These are phyloP conservation scores for Geotrichum macrosporum DNA, from an alignment of 1,139 yeast genomes.

Conservation along the genomic window DNA sequence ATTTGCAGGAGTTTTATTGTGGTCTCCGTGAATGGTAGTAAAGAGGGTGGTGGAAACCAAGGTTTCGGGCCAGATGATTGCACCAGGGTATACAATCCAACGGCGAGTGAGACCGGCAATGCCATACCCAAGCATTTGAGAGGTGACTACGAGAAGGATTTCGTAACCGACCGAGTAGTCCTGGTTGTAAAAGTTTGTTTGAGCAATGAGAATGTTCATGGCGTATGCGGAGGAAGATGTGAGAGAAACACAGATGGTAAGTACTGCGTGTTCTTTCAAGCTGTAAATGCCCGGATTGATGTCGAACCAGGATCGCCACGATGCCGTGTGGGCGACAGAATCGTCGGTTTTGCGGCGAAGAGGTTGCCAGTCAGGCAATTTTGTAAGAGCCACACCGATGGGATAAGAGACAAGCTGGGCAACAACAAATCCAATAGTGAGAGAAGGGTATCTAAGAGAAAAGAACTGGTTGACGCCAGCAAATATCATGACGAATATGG, in stretches of 20 bases:
- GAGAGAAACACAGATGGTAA: constrained; percentile 53
- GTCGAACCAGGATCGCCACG: constrained; percentile 36
- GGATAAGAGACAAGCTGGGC: constrained; percentile 52
- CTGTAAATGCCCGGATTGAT: constrained; percentile 55
- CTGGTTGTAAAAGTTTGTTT: constrained; percentile 44
- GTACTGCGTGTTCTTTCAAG: constrained; percentile 48
- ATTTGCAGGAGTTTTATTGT: constrained; percentile 46
- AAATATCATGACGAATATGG: constrained; percentile 37
- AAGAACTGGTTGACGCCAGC: constrained; percentile 50
- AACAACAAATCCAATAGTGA: constrained; percentile 45
- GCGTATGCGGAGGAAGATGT: constrained; percentile 46
- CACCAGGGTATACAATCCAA: constrained; percentile 48
- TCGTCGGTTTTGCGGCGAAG: constrained; percentile 36
- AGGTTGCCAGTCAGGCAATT: constrained; percentile 31
- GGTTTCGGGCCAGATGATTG: constrained; percentile 50
- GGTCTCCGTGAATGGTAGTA: constrained; percentile 32
- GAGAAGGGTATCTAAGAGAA: constrained; percentile 47
- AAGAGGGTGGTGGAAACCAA: constrained; percentile 34
- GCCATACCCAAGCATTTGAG: constrained; percentile 37
- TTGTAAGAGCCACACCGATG: constrained; percentile 41
- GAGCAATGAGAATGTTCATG: constrained; percentile 48
- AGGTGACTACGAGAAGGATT: constrained; percentile 26
- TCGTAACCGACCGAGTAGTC: constrained; percentile 48
- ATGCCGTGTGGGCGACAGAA: constrained; percentile 37
- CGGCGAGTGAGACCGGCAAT: constrained; percentile 50